Percentiles rank a stretch among this genome's conserved stretches.
Evolutionary conservation across 805 yeast species (phyloP).

Genomic region (Yarrowia yakushimensis): DNA sequence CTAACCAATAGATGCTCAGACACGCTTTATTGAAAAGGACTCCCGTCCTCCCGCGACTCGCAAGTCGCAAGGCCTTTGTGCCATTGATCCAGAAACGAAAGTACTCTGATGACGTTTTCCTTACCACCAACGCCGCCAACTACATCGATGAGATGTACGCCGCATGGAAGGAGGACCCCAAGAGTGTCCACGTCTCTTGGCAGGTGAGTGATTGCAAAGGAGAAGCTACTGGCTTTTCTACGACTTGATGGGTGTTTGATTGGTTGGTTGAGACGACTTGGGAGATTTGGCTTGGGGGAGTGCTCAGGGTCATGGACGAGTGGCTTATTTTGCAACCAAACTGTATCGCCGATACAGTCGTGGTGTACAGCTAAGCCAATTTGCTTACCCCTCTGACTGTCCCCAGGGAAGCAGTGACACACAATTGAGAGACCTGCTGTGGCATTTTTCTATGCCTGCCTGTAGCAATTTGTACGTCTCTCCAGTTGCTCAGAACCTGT

Average conservation of each 20-base stretch:
- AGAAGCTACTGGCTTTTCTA: background rate
- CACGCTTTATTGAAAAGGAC: conserved; percentile 22
- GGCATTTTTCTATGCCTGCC: background rate
- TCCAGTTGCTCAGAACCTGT: conserved; percentile 1
- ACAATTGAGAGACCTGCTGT: background rate
- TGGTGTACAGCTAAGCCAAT: background rate
- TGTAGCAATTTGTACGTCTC: background rate
- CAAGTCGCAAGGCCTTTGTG: conserved; percentile 25
- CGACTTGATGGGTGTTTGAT: background rate
- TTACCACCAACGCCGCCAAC: conserved; percentile 79
- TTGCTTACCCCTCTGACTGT: background rate
- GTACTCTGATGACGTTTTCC: conserved; percentile 58
- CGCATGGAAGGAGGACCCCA: conserved; percentile 89
- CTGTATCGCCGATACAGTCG: background rate
- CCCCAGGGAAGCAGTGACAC: background rate
- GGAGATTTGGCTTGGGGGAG: background rate
- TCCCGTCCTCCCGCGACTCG: conserved; percentile 19
- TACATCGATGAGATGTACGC: conserved; percentile 97
- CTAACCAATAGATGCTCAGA: conserved; percentile 25
- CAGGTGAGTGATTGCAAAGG: conserved; percentile 38
- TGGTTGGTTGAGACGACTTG: background rate
- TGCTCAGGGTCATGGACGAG: background rate
- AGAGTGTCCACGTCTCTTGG: conserved; percentile 94
- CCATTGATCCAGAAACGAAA: conserved; percentile 28
- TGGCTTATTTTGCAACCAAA: background rate